These are phyloP conservation scores for Clarireedia monteithiana DNA, from an alignment of 2,329 filamentous ascomycete genomes.

Conservation along the genomic window DNA sequence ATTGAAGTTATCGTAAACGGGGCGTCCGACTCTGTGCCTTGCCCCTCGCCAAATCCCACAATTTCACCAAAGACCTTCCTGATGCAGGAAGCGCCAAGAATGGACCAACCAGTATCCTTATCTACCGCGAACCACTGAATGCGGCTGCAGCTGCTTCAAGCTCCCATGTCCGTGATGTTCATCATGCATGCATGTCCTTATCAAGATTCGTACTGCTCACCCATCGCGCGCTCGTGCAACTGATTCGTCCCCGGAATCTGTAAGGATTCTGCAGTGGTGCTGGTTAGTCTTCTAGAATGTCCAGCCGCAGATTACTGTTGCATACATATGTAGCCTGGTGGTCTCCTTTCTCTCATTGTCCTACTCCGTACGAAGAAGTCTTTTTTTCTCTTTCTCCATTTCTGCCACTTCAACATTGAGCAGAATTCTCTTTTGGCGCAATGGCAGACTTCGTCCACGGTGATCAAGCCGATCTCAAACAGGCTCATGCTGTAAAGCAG, in stretches of 20 bases:
- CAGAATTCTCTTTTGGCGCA: neutral
- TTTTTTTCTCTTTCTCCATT: neutral
- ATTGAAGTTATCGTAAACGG: neutral
- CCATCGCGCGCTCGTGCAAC: neutral
- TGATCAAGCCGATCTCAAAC: conserved; percentile 20
- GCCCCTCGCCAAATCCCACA: conserved; percentile 2
- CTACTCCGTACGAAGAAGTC: neutral
- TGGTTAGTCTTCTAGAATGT: conserved; percentile 1
- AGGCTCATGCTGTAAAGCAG: conserved; percentile 16
- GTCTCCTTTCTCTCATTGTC: neutral
- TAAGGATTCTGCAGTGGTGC: neutral
- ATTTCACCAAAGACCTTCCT: conserved; percentile 3
- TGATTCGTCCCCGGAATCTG: neutral
- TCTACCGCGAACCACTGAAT: conserved; percentile 4
- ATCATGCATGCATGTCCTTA: conserved; percentile 2
- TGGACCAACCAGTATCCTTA: conserved; percentile 4
- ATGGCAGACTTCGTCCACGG: conserved; percentile 23
- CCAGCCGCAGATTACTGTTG: conserved; percentile 3
- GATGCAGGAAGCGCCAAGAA: conserved; percentile 5
- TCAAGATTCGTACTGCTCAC: conserved; percentile 1
- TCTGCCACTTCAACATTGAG: neutral
- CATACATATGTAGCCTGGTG: conserved; percentile 9
- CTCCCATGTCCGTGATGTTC: neutral
- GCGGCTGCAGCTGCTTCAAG: neutral
- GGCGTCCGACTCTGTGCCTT: neutral